Conservation (phyloP, 257 asterid species). For the Orobanche coerulescens region DNA sequence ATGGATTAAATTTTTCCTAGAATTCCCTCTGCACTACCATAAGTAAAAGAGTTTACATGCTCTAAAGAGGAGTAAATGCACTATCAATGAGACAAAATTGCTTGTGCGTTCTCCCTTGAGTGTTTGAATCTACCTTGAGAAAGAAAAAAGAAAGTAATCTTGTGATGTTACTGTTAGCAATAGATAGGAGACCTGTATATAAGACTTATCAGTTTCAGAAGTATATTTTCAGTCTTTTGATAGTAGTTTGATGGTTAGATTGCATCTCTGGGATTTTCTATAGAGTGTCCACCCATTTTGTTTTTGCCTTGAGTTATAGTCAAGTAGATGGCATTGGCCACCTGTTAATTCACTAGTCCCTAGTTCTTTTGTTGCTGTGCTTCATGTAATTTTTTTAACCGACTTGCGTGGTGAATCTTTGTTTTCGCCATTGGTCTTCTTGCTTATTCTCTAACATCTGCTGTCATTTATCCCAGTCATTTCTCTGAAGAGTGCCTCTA, state of each 20-base stretch:
- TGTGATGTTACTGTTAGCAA: background rate
- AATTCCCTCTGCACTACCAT: background rate
- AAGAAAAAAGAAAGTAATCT: background rate
- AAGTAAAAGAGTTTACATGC: background rate
- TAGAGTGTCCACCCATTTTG: background rate
- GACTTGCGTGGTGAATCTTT: slow-evolving; percentile 14
- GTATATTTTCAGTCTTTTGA: background rate
- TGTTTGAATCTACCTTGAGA: background rate
- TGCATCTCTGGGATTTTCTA: background rate
- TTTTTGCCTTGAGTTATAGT: background rate
- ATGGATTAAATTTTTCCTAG: background rate
- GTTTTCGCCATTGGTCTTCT: slow-evolving; percentile 5
- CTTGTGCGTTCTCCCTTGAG: background rate
- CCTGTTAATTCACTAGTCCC: background rate
- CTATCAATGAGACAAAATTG: background rate
- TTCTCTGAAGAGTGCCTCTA: slow-evolving; percentile 32
- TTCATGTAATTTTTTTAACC: slow-evolving; percentile 5
- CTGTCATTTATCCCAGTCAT: slow-evolving; percentile 34
- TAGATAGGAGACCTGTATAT: background rate
- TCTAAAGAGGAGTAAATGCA: too few species aligned
- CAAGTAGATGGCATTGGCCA: background rate
- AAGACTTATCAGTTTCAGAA: background rate
- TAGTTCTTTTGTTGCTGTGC: background rate
- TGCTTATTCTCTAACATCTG: slow-evolving; percentile 10
- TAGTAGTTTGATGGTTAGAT: slow-evolving; percentile 2